phyloP scores from a whole-genome alignment of 176 grass and related monocot genomes.

The Eragrostis nindensis region DNA sequence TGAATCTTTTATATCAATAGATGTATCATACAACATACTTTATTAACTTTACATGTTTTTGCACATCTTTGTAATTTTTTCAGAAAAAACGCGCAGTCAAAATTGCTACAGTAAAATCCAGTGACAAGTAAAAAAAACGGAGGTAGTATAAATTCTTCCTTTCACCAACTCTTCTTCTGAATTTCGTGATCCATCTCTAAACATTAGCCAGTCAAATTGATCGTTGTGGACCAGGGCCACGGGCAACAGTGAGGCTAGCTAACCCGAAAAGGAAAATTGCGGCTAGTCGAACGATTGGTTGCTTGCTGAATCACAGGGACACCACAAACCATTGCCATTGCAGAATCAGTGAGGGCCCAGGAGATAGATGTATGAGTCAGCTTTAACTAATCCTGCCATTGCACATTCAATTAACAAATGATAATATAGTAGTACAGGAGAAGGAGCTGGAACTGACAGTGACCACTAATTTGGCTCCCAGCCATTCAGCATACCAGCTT shows the following conservation, averaged over 20 bases:
- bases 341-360: neutral
- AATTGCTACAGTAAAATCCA: too few relatives aligned
- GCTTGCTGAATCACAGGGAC: constrained; percentile 5
- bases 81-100: too few relatives aligned
- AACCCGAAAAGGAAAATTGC: neutral
- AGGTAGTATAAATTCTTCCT: too few relatives aligned
- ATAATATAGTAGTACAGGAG: neutral
- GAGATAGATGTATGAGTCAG: neutral
- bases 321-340: neutral
- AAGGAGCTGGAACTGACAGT: constrained; percentile 9
- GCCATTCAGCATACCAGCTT: neutral
- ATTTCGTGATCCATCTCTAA: too few relatives aligned
- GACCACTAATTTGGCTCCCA: neutral
- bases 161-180: too few relatives aligned
- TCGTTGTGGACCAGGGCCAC: too few relatives aligned
- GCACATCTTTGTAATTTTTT: too few relatives aligned
- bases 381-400: neutral
- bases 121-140: too few relatives aligned
- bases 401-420: neutral
- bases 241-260: neutral
- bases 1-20: too few relatives aligned
- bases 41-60: too few relatives aligned
- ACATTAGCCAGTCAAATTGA: too few relatives aligned
- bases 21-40: too few relatives aligned
- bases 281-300: neutral